Evolutionary conservation across 257 asterid genomes (phyloP).

Genomic region (Solanum paucissectum): DNA sequence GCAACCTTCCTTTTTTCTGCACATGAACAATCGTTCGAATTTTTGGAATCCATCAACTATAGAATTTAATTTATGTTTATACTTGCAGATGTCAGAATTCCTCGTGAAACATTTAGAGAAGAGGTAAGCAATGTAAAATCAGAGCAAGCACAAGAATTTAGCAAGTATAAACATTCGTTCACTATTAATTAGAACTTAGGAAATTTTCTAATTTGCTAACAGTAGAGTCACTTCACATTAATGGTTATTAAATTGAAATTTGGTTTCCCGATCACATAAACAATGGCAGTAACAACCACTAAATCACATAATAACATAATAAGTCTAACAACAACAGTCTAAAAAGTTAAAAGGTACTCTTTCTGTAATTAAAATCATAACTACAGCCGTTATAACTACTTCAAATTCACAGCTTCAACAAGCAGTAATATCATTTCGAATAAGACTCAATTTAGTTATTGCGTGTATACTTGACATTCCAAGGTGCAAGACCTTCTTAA

Average conservation of each 20-base stretch:
- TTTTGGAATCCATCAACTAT: not conserved
- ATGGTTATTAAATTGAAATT: too few relatives aligned
- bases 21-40: not conserved
- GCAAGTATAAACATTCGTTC: too few relatives aligned
- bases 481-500: too few relatives aligned
- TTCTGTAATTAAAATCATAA: not conserved
- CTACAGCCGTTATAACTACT: not conserved
- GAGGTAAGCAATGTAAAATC: not conserved
- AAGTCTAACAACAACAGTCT: not conserved
- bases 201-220: too few relatives aligned
- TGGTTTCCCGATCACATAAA: not conserved
- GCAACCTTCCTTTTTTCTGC: not conserved
- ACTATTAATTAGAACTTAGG: too few relatives aligned
- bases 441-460: not conserved
- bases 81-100: not conserved
- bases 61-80: too few relatives aligned
- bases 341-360: too few relatives aligned
- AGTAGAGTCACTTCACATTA: too few relatives aligned
- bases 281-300: not conserved
- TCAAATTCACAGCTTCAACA: not conserved
- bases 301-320: not conserved
- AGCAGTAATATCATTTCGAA: not conserved
- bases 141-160: too few relatives aligned
- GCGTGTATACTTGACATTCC: not conserved
- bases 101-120: not conserved